Evolutionary conservation across 805 yeast genomes (phyloP).

Genomic region (Spencermartinsiella europaea): DNA sequence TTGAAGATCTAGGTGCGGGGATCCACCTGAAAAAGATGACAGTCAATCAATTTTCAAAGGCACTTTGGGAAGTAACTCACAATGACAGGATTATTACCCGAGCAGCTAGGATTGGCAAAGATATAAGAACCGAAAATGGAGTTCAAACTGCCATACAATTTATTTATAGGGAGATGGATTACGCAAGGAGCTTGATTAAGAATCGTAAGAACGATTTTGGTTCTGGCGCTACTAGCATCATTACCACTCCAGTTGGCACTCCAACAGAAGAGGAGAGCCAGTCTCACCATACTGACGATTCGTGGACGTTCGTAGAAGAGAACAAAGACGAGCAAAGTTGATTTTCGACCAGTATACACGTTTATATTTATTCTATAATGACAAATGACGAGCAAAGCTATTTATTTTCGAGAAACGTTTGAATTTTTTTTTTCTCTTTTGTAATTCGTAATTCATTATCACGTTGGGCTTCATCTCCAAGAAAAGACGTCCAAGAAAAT

Average conservation of each 20-base stretch:
- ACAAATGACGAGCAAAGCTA: too few species aligned
- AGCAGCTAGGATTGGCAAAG: conserved; percentile 58
- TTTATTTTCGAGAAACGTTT: too few species aligned
- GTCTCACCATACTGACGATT: conserved; percentile 11
- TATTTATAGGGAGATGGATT: conserved; percentile 75
- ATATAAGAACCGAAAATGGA: conserved; percentile 72
- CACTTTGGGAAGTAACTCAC: conserved; percentile 62
- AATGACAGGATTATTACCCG: conserved; percentile 61
- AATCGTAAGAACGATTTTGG: conserved; percentile 1
- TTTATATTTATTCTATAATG: not conserved
- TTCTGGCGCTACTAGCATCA: conserved; percentile 2
- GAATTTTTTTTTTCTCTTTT: not conserved
- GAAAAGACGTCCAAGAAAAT: not conserved
- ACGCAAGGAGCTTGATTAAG: conserved; percentile 50
- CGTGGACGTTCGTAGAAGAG: conserved; percentile 18
- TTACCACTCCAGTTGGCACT: not conserved
- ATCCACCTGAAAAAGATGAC: conserved; percentile 64
- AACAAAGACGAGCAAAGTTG: not conserved
- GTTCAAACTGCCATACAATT: conserved; percentile 68
- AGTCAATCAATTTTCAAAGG: conserved; percentile 55
- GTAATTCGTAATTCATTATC: not conserved
- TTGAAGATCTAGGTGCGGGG: conserved; percentile 88
- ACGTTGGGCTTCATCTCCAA: not conserved
- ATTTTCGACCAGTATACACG: too few species aligned
- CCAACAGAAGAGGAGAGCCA: conserved; percentile 3